These are phyloP conservation scores for Leishmania major DNA, from an alignment of 208 protist species.

Conservation along the genomic window DNA sequence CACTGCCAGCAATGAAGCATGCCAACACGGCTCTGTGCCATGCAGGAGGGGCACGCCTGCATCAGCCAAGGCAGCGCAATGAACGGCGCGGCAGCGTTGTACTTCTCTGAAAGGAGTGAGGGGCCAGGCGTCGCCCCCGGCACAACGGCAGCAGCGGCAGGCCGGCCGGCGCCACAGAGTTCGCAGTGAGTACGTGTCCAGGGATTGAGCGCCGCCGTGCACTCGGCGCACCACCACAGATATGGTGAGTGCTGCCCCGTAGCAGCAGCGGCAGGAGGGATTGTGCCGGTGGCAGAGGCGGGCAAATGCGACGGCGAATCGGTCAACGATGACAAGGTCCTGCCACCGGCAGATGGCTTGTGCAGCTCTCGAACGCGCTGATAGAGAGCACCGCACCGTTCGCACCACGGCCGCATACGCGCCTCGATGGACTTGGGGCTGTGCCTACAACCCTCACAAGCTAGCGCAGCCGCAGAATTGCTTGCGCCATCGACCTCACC, in stretches of 20 bases:
- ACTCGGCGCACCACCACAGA: constrained; percentile 34
- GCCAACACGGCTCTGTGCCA: constrained; percentile 24
- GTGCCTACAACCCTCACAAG: constrained; percentile 18
- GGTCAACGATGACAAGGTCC: neutral
- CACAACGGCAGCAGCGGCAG: constrained; percentile 6
- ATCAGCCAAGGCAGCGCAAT: constrained; percentile 50
- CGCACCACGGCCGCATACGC: constrained; percentile 45
- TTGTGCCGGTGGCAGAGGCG: neutral
- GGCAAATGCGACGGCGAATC: neutral
- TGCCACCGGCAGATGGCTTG: neutral
- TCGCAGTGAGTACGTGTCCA: constrained; percentile 35
- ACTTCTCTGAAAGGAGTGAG: neutral
- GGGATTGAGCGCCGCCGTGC: constrained; percentile 26
- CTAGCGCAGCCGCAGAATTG: constrained; percentile 24
- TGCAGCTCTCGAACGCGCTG: constrained; percentile 12
- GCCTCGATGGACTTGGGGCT: constrained; percentile 22
- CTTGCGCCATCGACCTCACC: constrained; percentile 9
- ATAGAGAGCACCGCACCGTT: constrained; percentile 26
- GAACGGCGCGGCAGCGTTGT: constrained; percentile 20
- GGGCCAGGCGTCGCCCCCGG: neutral
- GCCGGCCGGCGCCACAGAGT: constrained; percentile 26
- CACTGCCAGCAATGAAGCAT: constrained; percentile 21
- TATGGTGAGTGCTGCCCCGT: constrained; percentile 1
- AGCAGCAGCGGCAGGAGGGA: neutral
- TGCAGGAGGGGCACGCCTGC: constrained; percentile 35